phyloP scores from a whole-genome alignment of 805 yeast genomes.

The Soucietia sequanensis region DNA sequence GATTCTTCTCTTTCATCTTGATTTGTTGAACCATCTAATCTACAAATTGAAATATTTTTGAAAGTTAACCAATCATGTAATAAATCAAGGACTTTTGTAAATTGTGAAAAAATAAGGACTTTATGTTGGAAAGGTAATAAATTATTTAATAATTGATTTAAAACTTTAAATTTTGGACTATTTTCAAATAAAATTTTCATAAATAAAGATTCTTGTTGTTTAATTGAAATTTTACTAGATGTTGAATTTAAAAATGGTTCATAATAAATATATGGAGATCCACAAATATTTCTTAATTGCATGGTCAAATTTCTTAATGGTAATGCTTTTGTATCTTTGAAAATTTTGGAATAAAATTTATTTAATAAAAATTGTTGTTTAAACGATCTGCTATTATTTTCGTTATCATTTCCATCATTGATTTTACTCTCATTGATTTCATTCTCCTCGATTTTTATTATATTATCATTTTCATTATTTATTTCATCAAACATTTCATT shows the following conservation, averaged over 20 bases:
- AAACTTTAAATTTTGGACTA: conserved; percentile 71
- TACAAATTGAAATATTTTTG: conserved; percentile 45
- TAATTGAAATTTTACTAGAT: conserved; percentile 32
- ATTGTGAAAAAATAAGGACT: conserved; percentile 82
- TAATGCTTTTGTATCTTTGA: conserved; percentile 29
- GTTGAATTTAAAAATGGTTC: conserved; percentile 63
- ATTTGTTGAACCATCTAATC: conserved; percentile 75
- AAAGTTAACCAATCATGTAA: conserved; percentile 69
- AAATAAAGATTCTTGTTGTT: conserved; percentile 32
- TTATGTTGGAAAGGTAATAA: conserved; percentile 58
- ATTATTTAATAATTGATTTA: conserved; percentile 59
- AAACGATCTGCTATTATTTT: conserved; percentile 3
- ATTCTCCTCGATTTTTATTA: not conserved
- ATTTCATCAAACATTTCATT: conserved; percentile 1
- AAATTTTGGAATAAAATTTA: conserved; percentile 11
- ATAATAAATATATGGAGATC: conserved; percentile 81
- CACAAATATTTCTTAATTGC: conserved; percentile 83
- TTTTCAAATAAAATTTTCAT: conserved; percentile 37
- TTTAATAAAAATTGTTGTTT: conserved; percentile 13
- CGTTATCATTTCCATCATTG: not conserved
- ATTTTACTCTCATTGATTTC: not conserved
- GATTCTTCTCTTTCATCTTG: conserved; percentile 65
- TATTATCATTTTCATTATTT: not conserved
- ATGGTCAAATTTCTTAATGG: conserved; percentile 65
- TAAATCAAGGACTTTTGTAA: conserved; percentile 78